Evolutionary conservation across 2,329 filamentous ascomycete genomes (phyloP), one percentile per base, ranked within the genome.

Genomic region (Fusarium sp.): DNA sequence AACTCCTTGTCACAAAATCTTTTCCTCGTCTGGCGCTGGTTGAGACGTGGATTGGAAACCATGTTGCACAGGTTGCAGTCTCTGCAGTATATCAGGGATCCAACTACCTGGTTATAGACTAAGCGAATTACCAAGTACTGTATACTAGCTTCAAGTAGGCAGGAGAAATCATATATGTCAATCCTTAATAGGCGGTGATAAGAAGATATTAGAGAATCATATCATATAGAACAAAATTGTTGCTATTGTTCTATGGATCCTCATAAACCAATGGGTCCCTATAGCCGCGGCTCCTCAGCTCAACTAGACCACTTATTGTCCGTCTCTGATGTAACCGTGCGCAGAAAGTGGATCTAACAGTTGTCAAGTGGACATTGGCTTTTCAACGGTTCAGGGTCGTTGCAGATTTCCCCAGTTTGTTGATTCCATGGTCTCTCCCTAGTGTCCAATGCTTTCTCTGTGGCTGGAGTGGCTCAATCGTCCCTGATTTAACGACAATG

Each of bases 41-140:
- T 69, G 66, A 69, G 66, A 69, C 66, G 47, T 66, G 23, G 43
- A 66, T 50, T 39, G 35, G 47, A 60, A 42, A 66, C 61, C 46
- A 62, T 33, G 66, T 66, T 69, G 61, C 66, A 61, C 46, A 62
- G 29, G 66, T 66, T 69, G 61, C 66, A 61, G 37, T 59, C 31
- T 68, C 18, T 35, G 12, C 31, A 31, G 29, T 18, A 5, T 35
- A 18, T 8, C 35, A 49, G 50, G 61, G 56, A 55, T 43, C 43
- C 33, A 63, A 37, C 56, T 60, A 23, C 23, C 28, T 42, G 42
- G 58, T 37, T 35, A 33, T 62, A 18, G 21, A 12, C 26, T 43
- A 24, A 10, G 48, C 35, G 48, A 52, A 52, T 52, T 52, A 53
- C 20, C 24, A 53, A 46, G 37, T 20, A 44, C 26, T 53, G 8